Percentiles rank a stretch among this genome's conserved stretches.
Evolutionary conservation across 2,329 filamentous ascomycete species (phyloP).

Genomic region (Chaetomiaceae sp.): DNA sequence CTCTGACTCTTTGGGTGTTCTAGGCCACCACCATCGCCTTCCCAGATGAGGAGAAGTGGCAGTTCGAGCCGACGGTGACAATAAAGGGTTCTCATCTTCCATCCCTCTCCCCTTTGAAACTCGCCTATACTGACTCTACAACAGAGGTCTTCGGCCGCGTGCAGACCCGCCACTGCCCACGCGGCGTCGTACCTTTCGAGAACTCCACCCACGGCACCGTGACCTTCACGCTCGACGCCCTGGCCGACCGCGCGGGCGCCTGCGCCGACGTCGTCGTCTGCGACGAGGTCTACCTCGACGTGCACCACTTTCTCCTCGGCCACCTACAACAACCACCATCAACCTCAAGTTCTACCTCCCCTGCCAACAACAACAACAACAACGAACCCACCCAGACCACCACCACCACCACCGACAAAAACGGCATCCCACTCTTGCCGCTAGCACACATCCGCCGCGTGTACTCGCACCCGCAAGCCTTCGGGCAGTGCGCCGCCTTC

Average conservation of each 20-base stretch:
- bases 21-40: conserved; percentile 38
- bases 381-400: conserved; percentile 39
- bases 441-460: conserved; percentile 64
- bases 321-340: conserved; percentile 24
- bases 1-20: neutral
- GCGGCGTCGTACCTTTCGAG: conserved; percentile 88
- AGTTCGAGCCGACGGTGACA: conserved; percentile 44
- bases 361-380: conserved; percentile 24
- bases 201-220: conserved; percentile 95
- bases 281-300: conserved; percentile 77
- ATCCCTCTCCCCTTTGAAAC: neutral
- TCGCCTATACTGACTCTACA: conserved; percentile 3
- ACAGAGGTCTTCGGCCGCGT: conserved; percentile 75
- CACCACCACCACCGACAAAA: no score
- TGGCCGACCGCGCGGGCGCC: conserved; percentile 63
- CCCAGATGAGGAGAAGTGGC: conserved; percentile 40
- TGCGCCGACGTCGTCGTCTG: conserved; percentile 69
- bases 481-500: conserved; percentile 81
- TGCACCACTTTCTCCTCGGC: conserved; percentile 82
- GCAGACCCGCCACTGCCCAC: conserved; percentile 56
- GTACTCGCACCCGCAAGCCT: conserved; percentile 93
- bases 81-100: conserved; percentile 37
- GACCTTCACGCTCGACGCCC: conserved; percentile 79
- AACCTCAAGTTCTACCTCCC: conserved; percentile 39
- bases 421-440: conserved; percentile 36